Evolutionary conservation across 306 rosid genomes (phyloP), one percentile per base, ranked within the genome.

Genomic region (Carpinus fangiana): DNA sequence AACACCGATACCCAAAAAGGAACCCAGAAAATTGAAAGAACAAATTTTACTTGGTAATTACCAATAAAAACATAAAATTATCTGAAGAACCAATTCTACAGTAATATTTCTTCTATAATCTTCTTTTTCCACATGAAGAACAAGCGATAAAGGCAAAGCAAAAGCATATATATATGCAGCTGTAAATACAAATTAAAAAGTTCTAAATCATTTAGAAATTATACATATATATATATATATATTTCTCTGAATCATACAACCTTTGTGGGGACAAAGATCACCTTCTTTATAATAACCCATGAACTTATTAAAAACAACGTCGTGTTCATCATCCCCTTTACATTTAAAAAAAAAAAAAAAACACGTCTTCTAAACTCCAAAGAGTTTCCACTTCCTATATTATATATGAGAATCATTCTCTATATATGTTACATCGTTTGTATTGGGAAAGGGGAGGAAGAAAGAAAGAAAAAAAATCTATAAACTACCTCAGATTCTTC

Each of bases 401-500:
- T 10, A 23, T 23, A 23, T 23, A 9, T 56, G 31, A 56, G 62
- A 56, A 56, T 21, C 62, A 20, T 56, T n/a, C 31, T 56, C 13
- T 21, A 31, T 31, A 16, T 23, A 36, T 21, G 4, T 59, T 59
- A 23, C 65, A 23, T 21, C 31, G 36, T 59, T 59, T 13, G 65
- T 55, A 12, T 59, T 59, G 65, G 65, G 23, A 23, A 59, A n/a
- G 26, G 26, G 12, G 52, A 28, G 50, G 31, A 23, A 71, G 8
- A 13, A 68, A 54, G 43, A 14, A 17, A 26, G 34, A 17, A 56
- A 45, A 50, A 23, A 11, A 70, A 14, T 41, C 51, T 77, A 51
- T 26, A 2, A 8, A 68, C 73, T 76, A 68, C 76, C 48, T 61
- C 41, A 62, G 66, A 1, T 69, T 41, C 17, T 68, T 78, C 60